Conservation (phyloP, 805 yeast genomes). For the Cephaloascus albidus region DNA sequence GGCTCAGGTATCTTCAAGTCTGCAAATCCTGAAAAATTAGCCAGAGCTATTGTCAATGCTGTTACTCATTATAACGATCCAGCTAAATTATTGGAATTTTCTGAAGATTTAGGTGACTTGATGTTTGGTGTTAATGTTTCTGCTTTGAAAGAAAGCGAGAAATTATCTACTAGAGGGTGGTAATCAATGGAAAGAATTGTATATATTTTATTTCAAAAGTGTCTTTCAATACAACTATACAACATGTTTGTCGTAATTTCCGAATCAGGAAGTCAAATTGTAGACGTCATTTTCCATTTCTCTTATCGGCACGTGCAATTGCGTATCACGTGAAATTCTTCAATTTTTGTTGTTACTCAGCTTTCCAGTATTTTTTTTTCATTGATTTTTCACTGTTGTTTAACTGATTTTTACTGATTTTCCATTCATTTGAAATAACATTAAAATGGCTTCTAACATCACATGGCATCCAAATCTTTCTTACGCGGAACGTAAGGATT, state of each 20-base stretch:
- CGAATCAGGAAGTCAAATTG: not conserved
- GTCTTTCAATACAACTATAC: no score
- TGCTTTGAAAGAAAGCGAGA: constrained; percentile 34
- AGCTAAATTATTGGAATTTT: constrained; percentile 46
- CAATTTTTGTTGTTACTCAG: not conserved
- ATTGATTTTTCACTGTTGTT: no score
- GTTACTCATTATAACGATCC: constrained; percentile 65
- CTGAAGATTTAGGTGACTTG: constrained; percentile 64
- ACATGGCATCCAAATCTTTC: constrained; percentile 94
- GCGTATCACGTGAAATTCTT: not conserved
- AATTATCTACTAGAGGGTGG: constrained; percentile 46
- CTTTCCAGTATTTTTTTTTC: no score
- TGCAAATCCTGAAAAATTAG: constrained; percentile 61
- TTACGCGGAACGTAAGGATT: constrained; percentile 64
- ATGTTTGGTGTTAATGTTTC: constrained; percentile 66
- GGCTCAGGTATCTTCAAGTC: constrained; percentile 78
- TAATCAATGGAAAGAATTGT: no score
- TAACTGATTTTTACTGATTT: no score
- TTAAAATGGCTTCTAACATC: constrained; percentile 85
- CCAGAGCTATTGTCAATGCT: constrained; percentile 72
- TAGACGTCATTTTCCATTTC: not conserved
- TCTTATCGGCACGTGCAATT: not conserved
- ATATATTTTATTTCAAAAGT: no score
- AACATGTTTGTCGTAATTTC: no score
- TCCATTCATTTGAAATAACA: no score